Evolutionary conservation across 2,329 filamentous ascomycete genomes (phyloP).

Genomic region (Pseudogymnoascus sp.): DNA sequence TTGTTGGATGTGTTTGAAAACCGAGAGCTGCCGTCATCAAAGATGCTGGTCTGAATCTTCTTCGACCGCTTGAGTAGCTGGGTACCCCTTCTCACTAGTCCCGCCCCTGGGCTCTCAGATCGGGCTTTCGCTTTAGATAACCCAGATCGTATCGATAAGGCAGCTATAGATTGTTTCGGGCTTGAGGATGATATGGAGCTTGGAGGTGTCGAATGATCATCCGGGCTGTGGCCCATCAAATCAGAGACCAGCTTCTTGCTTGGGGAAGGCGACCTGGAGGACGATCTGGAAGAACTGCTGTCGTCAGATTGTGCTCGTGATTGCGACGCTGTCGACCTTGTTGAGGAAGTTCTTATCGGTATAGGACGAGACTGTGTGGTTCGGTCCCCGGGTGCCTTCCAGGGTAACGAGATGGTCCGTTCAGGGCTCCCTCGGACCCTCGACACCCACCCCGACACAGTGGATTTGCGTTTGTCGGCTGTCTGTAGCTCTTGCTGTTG

Average conservation of each 20-base stretch:
- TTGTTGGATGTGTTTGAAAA: conserved; percentile 27
- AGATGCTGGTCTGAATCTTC: conserved; percentile 23
- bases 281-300: conserved; percentile 15
- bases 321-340: background rate
- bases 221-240: conserved; percentile 9
- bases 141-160: conserved; percentile 14
- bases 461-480: conserved; percentile 25
- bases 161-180: conserved; percentile 15
- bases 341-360: background rate
- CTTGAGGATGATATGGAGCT: conserved; percentile 14
- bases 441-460: conserved; percentile 27
- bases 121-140: conserved; percentile 12
- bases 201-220: conserved; percentile 16
- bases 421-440: conserved; percentile 23
- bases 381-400: conserved; percentile 16
- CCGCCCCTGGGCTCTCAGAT: conserved; percentile 18
- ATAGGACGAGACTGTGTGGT: conserved; percentile 10
- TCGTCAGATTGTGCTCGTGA: background rate
- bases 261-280: conserved; percentile 39
- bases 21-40: conserved; percentile 23
- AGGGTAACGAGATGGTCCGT: conserved; percentile 25
- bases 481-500: conserved; percentile 17
- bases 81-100: conserved; percentile 12
- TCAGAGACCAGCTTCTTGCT: conserved; percentile 21
- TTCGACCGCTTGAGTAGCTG: conserved; percentile 22